Percentiles rank a stretch among this genome's conserved stretches.
Conservation (phyloP, 768 basidiomycete species). For the Boletus rubropictus region DNA sequence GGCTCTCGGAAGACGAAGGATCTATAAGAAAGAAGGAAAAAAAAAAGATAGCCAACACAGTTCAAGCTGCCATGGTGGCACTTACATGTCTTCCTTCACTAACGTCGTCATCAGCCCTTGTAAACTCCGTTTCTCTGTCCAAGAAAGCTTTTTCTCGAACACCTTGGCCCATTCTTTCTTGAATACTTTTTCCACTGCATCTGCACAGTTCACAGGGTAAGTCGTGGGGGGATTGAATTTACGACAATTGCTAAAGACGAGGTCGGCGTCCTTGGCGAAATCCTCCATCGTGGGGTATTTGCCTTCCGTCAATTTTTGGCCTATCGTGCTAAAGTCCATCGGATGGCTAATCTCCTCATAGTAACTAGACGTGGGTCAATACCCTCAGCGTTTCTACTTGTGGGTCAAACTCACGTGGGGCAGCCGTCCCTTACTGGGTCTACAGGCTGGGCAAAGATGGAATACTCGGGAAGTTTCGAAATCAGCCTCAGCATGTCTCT, state of each 20-base stretch:
- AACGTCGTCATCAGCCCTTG: constrained; percentile 64
- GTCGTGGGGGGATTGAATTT: constrained; percentile 86
- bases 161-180: constrained; percentile 84
- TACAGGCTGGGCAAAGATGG: constrained; percentile 76
- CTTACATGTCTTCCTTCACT: constrained; percentile 63
- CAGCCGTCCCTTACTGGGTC: constrained; percentile 80
- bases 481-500: constrained; percentile 62
- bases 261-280: constrained; percentile 72
- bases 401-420: constrained; percentile 65
- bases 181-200: constrained; percentile 67
- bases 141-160: constrained; percentile 65
- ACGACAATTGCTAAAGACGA: constrained; percentile 86
- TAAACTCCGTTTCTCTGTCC: constrained; percentile 75
- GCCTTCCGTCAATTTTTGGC: constrained; percentile 55
- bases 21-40: constrained; percentile 29
- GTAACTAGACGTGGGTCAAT: constrained; percentile 49
- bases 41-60: neutral
- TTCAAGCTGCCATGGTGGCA: neutral
- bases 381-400: neutral
- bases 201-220: constrained; percentile 66
- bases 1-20: constrained; percentile 77
- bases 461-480: constrained; percentile 56
- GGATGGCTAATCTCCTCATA: constrained; percentile 86
- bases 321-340: constrained; percentile 90
- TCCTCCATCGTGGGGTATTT: constrained; percentile 78